These are phyloP conservation scores for Wallemia mellicola DNA, from an alignment of 1,284 basidiomycete species.

Conservation along the genomic window DNA sequence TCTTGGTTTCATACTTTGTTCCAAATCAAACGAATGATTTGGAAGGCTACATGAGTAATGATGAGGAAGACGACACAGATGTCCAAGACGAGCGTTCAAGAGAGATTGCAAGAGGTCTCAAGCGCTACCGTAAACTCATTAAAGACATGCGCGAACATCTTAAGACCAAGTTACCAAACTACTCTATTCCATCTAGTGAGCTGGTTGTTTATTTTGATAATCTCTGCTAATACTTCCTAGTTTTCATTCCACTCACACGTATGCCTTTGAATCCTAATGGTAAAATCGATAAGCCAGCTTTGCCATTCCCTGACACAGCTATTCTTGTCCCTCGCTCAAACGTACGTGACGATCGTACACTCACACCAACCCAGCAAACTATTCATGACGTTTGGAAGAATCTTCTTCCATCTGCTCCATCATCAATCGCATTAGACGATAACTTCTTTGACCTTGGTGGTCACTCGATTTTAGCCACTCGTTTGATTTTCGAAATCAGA, in stretches of 20 bases:
- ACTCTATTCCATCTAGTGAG: constrained; percentile 60
- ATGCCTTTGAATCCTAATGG: constrained; percentile 99
- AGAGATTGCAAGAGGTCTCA: constrained; percentile 37
- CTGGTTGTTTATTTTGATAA: constrained; percentile 2
- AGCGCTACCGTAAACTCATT: constrained; percentile 58
- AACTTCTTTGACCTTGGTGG: constrained; percentile 97
- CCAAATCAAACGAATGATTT: constrained; percentile 43
- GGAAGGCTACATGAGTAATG: constrained; percentile 34
- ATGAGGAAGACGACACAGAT: constrained; percentile 18
- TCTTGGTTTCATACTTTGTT: constrained; percentile 95
- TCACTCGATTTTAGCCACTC: constrained; percentile 90
- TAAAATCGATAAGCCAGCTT: constrained; percentile 92
- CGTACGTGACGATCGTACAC: constrained; percentile 5
- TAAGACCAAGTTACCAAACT: constrained; percentile 86
- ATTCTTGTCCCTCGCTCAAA: constrained; percentile 24
- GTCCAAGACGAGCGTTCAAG: constrained; percentile 21
- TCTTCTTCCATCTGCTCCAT: constrained; percentile 52
- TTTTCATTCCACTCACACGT: constrained; percentile 73
- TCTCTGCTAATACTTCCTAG: constrained; percentile 17
- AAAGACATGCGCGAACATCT: constrained; percentile 81
- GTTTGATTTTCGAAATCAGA: constrained; percentile 86
- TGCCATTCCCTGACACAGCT: constrained; percentile 95
- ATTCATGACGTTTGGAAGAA: constrained; percentile 55
- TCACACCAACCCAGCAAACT: constrained; percentile 43
- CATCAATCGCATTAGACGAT: constrained; percentile 58